Evolutionary conservation across 2,329 filamentous ascomycete genomes (phyloP), one percentile per base, ranked within the genome.

Genomic region (Knoxdaviesia proteae): DNA sequence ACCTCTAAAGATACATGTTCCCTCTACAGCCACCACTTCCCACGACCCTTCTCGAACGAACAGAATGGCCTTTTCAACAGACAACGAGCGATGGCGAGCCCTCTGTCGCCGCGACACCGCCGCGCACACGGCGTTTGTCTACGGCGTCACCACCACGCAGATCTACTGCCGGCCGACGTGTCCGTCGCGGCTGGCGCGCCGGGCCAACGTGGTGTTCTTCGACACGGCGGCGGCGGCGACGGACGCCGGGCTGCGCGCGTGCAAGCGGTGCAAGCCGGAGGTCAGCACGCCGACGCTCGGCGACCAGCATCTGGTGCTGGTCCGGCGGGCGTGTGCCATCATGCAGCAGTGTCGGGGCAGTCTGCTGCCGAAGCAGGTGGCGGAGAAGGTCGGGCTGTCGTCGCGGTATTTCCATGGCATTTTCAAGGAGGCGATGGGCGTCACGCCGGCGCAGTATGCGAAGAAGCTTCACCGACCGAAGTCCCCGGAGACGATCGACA

Each of bases 121-220:
- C 34, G 57, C 60, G 32, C 59, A 62, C 47, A 56, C 58, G 42
- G 47, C 49, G 42, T 66, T 66, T 42, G 54, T 66, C 39, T 66
- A 65, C 50, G 62, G 49, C 41, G 63, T 65, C 5, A 53, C 54
- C 42, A 62, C 62, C 0, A 65, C 63, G n/a, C 56, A 58, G 46
- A 61, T 66, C 45, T 78, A 73, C 56, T 78, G 74, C 53, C 65
- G 73, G 1, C 72, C 74, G 1, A 71, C 64, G 20, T 79, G 74
- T 52, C 66, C 68, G 10, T 70, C 71, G 2, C 65, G 74, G 0
- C 64, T 77, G 8, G 71, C 75, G 1, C 65, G 73, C 2, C 65
- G 73, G 39, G 67, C 70, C 41, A 79, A 79, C 41, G 64, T 77
- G 4, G 53, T 56, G 1, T 79, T 76, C 55, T 74, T 64, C 54